phyloP scores from a whole-genome alignment of 441 rosid species.

The Melianthus villosus region DNA sequence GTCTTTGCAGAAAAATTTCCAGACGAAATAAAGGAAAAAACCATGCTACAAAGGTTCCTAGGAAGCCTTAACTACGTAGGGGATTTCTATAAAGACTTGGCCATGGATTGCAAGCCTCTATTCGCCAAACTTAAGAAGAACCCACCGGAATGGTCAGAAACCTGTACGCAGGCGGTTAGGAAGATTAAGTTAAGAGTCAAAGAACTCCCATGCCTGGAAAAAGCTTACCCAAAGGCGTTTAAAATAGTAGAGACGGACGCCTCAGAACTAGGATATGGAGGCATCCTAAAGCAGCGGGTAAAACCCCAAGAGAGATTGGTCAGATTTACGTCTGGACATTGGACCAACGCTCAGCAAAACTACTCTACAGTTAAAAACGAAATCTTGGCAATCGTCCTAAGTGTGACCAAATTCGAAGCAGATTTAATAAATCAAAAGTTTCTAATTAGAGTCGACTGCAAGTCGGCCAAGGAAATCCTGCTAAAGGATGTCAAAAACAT shows the following conservation, averaged over 20 bases:
- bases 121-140: background rate
- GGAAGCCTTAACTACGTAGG: background rate
- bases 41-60: background rate
- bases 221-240: background rate
- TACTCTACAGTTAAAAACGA: slow-evolving; percentile 1
- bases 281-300: background rate
- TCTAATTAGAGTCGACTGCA: background rate
- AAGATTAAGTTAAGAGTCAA: background rate
- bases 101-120: background rate
- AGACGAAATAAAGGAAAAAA: slow-evolving; percentile 1
- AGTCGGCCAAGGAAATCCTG: background rate
- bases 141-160: background rate
- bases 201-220: background rate
- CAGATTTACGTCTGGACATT: background rate
- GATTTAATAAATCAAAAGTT: too few species aligned
- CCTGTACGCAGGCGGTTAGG: background rate
- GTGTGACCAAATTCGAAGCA: background rate
- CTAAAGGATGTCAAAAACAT: background rate
- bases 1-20: background rate
- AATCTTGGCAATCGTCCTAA: background rate
- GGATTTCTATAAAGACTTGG: background rate
- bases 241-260: too few species aligned
- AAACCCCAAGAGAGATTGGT: background rate
- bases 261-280: background rate
- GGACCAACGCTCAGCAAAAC: background rate